These are phyloP conservation scores for Talaromyces trachyspermus DNA, from an alignment of 495 filamentous ascomycete genomes.

Conservation along the genomic window DNA sequence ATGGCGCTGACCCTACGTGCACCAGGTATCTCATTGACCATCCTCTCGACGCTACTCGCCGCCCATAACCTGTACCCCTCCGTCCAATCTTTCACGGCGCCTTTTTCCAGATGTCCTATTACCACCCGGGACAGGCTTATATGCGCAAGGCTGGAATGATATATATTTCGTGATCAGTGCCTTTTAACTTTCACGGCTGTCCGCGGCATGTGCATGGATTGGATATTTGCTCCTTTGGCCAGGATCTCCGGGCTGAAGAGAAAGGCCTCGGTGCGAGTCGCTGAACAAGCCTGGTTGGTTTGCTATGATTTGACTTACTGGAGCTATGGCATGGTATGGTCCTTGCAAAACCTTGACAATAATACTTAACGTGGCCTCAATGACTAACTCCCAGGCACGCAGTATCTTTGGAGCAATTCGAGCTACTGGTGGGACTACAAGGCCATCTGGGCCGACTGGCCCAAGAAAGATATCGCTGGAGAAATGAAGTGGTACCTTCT, in stretches of 20 bases:
- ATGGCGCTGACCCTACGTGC: too few relatives aligned
- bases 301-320: slow-evolving; percentile 76
- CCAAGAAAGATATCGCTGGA: slow-evolving; percentile 60
- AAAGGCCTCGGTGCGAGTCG: slow-evolving; percentile 72
- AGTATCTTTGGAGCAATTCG: slow-evolving; percentile 79
- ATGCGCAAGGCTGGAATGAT: slow-evolving; percentile 72
- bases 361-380: not conserved
- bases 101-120: slow-evolving; percentile 86
- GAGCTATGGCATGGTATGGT: slow-evolving; percentile 76
- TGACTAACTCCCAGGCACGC: slow-evolving; percentile 17
- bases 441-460: slow-evolving; percentile 80
- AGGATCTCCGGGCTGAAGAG: slow-evolving; percentile 57
- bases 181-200: slow-evolving; percentile 78
- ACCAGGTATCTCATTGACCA: slow-evolving; percentile 68
- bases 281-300: slow-evolving; percentile 87
- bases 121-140: slow-evolving; percentile 57
- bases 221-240: slow-evolving; percentile 71
- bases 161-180: slow-evolving; percentile 70
- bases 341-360: too few relatives aligned
- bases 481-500: slow-evolving; percentile 87
- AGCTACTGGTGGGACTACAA: slow-evolving; percentile 69
- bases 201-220: slow-evolving; percentile 79
- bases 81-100: slow-evolving; percentile 66
- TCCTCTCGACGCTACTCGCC: slow-evolving; percentile 67
- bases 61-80: slow-evolving; percentile 74